phyloP scores from a whole-genome alignment of 768 basidiomycete genomes.

The Cubamyces lactineus region DNA sequence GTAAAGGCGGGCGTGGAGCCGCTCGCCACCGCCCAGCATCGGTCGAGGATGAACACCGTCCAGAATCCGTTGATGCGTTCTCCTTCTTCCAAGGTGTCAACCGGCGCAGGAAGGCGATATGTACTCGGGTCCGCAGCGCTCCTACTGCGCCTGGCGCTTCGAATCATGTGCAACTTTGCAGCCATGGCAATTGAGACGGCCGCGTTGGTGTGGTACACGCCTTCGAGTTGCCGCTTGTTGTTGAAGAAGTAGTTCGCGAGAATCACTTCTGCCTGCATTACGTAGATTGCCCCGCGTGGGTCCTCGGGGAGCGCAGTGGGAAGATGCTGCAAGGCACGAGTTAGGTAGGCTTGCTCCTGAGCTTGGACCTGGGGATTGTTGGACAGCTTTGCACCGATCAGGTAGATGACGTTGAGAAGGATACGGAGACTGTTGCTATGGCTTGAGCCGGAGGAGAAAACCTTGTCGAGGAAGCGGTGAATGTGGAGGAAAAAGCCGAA shows the following conservation, averaged over 20 bases:
- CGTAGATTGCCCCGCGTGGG: slow-evolving; percentile 41
- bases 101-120: slow-evolving; percentile 40
- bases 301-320: slow-evolving; percentile 41
- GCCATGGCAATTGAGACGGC: slow-evolving; percentile 41
- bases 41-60: slow-evolving; percentile 62
- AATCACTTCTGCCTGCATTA: slow-evolving; percentile 50
- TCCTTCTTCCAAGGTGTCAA: slow-evolving; percentile 58
- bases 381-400: slow-evolving; percentile 37
- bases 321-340: slow-evolving; percentile 51
- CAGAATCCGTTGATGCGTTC: slow-evolving; percentile 72
- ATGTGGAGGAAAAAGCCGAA: slow-evolving; percentile 69
- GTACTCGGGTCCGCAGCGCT: slow-evolving; percentile 25
- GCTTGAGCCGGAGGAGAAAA: slow-evolving; percentile 22
- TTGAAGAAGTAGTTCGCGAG: slow-evolving; percentile 68
- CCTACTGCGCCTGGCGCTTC: slow-evolving; percentile 30
- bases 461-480: slow-evolving; percentile 44
- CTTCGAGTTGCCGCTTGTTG: slow-evolving; percentile 60
- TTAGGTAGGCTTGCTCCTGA: slow-evolving; percentile 47
- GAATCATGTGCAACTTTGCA: slow-evolving; percentile 34
- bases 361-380: slow-evolving; percentile 29
- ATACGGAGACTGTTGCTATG: slow-evolving; percentile 40
- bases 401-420: slow-evolving; percentile 48
- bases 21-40: slow-evolving; percentile 55
- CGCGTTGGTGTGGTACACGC: slow-evolving; percentile 52
- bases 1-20: slow-evolving; percentile 57